These are phyloP conservation scores for Auricularia heimuer DNA, from an alignment of 768 basidiomycete species.

Conservation along the genomic window DNA sequence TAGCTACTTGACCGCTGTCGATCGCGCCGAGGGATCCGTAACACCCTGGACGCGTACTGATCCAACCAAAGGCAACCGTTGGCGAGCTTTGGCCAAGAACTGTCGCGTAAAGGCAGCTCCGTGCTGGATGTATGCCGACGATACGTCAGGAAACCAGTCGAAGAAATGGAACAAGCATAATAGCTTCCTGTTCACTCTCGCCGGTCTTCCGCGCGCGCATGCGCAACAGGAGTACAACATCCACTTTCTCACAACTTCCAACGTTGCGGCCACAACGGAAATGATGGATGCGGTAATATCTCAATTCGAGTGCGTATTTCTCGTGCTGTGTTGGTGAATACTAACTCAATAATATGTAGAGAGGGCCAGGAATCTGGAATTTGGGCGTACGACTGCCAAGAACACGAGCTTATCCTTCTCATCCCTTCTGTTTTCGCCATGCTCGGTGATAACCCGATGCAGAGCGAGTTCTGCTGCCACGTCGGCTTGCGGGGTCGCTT, in stretches of 20 bases:
- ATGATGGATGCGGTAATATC: slow-evolving; percentile 16
- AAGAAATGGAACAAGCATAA: slow-evolving; percentile 24
- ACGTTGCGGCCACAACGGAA: slow-evolving; percentile 16
- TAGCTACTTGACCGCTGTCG: neutral
- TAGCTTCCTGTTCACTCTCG: slow-evolving; percentile 17
- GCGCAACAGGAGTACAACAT: slow-evolving; percentile 11
- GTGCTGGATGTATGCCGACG: slow-evolving; percentile 18
- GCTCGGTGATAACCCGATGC: slow-evolving; percentile 9
- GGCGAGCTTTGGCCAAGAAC: slow-evolving; percentile 8
- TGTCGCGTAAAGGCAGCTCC: slow-evolving; percentile 10
- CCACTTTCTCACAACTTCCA: slow-evolving; percentile 18
- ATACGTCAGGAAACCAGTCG: slow-evolving; percentile 20
- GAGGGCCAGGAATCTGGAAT: slow-evolving; percentile 13
- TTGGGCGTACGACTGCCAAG: slow-evolving; percentile 12
- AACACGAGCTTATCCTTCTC: slow-evolving; percentile 21
- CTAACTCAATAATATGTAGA: slow-evolving; percentile 1
- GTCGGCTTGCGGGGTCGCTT: slow-evolving; percentile 8
- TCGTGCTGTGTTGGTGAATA: neutral
- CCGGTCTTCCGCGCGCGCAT: slow-evolving; percentile 12
- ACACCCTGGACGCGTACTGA: neutral
- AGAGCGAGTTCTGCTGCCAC: slow-evolving; percentile 15
- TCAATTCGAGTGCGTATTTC: slow-evolving; percentile 12
- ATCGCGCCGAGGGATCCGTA: neutral
- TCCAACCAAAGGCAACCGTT: slow-evolving; percentile 5
- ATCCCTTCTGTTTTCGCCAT: slow-evolving; percentile 24